A percentile compares a stretch with the other conserved stretches of the same genome.
These are phyloP conservation scores for Monosporascus sp. DNA, from an alignment of 2,329 filamentous ascomycete species.

Conservation along the genomic window DNA sequence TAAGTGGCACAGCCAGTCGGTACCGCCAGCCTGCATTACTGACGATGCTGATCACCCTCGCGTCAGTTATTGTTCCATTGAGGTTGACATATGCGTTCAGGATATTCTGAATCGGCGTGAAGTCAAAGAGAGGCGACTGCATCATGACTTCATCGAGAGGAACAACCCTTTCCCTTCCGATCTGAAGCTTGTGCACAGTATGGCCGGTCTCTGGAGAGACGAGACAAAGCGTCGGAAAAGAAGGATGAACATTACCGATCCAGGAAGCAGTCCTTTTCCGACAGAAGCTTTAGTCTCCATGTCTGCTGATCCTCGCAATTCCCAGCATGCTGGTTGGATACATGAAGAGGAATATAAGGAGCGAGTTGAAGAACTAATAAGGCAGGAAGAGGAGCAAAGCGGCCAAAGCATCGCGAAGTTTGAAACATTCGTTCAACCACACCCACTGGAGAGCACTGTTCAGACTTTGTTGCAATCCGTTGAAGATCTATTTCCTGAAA, in stretches of 20 bases:
- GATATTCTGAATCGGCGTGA: constrained; percentile 78
- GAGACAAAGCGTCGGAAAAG: constrained; percentile 75
- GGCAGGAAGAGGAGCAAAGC: constrained; percentile 53
- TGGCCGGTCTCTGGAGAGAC: constrained; percentile 90
- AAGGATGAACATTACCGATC: constrained; percentile 58
- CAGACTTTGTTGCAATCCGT: constrained; percentile 78
- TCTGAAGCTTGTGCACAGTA: constrained; percentile 84
- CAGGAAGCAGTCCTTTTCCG: constrained; percentile 71
- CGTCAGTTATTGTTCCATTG: constrained; percentile 81
- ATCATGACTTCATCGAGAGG: constrained; percentile 81
- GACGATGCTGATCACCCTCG: constrained; percentile 63
- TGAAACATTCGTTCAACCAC: constrained; percentile 56
- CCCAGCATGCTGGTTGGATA: constrained; percentile 77
- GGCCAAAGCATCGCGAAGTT: constrained; percentile 48
- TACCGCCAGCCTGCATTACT: constrained; percentile 53
- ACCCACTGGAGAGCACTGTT: constrained; percentile 52
- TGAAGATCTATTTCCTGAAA: constrained; percentile 76
- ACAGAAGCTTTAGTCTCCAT: constrained; percentile 80
- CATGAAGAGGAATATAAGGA: constrained; percentile 80
- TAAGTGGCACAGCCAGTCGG: constrained; percentile 74
- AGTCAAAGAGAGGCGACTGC: constrained; percentile 71
- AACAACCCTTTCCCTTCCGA: constrained; percentile 57
- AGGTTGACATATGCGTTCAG: constrained; percentile 84
- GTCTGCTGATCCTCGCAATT: constrained; percentile 74
- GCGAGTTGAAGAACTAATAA: constrained; percentile 57